A percentile compares a stretch with the other conserved stretches of the same genome.
Evolutionary conservation across 1,284 basidiomycete genomes (phyloP).

Genomic region (Marasmius tenuissimus): DNA sequence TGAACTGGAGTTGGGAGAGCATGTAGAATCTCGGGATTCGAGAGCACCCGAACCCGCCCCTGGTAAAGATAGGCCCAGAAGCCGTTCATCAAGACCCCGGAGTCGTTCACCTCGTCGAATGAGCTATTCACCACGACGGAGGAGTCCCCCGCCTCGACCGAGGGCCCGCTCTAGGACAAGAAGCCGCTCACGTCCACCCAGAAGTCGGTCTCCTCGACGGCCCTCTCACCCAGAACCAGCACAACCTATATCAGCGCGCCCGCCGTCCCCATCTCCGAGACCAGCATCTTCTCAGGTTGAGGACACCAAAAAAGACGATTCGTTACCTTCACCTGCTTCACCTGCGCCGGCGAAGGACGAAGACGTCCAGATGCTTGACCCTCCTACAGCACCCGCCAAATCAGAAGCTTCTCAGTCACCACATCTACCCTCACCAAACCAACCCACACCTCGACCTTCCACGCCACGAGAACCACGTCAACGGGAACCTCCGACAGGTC

Average conservation of each 20-base stretch:
- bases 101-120: not conserved
- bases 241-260: no score
- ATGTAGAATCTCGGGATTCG: not conserved
- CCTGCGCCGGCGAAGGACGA: not conserved
- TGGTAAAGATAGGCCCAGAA: not conserved
- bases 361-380: not conserved
- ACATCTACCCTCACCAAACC: not conserved
- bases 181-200: no score
- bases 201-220: no score
- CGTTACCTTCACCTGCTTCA: not conserved
- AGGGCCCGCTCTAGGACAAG: no score
- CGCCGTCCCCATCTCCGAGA: not conserved
- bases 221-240: no score
- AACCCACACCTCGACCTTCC: not conserved
- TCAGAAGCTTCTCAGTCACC: not conserved
- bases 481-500: not conserved
- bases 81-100: not conserved
- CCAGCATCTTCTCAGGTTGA: not conserved
- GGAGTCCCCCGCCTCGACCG: not conserved
- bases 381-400: not conserved
- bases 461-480: not conserved
- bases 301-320: not conserved
- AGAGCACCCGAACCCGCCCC: not conserved
- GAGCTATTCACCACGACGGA: not conserved
- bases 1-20: not conserved